Conservation (phyloP, 352 stramenopile genomes). For the Thraustochytrium striatum region DNA sequence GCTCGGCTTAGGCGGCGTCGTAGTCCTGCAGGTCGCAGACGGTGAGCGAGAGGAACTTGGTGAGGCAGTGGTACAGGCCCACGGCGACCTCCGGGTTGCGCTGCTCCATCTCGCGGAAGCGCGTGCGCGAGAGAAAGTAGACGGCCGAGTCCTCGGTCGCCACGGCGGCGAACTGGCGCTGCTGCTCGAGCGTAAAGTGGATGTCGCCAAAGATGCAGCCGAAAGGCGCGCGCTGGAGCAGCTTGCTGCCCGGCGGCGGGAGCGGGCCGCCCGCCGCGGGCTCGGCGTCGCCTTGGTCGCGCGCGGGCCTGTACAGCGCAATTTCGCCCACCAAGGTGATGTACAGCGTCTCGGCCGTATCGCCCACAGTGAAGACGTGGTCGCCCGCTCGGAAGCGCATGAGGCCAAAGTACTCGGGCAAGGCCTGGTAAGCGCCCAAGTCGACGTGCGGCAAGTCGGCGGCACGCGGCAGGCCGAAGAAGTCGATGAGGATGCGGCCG, state of each 20-base stretch:
- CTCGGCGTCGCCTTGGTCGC: slow-evolving; percentile 1
- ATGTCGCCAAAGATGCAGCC: slow-evolving; percentile 43
- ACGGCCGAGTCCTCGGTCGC: slow-evolving; percentile 43
- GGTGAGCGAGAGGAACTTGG: slow-evolving; percentile 27
- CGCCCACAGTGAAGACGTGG: slow-evolving; percentile 18
- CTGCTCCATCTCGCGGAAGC: slow-evolving; percentile 15
- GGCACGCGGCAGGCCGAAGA: slow-evolving; percentile 40
- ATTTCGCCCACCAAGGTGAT: slow-evolving; percentile 19
- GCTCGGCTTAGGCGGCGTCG: not conserved
- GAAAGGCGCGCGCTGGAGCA: slow-evolving; percentile 25
- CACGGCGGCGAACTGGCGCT: slow-evolving; percentile 22
- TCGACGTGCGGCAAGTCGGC: slow-evolving; percentile 32
- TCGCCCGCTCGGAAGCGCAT: slow-evolving; percentile 30
- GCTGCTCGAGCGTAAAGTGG: slow-evolving; percentile 38
- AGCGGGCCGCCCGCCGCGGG: not conserved
- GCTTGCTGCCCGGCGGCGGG: not conserved
- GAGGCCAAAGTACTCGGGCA: slow-evolving; percentile 36
- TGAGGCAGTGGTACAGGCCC: slow-evolving; percentile 38
- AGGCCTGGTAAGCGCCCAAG: slow-evolving; percentile 14
- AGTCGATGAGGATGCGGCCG: slow-evolving; percentile 33
- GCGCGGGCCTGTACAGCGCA: slow-evolving; percentile 2
- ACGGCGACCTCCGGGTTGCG: slow-evolving; percentile 25
- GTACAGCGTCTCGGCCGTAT: slow-evolving; percentile 11
- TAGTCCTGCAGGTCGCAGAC: slow-evolving; percentile 33
- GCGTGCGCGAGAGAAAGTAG: slow-evolving; percentile 12